phyloP scores from a whole-genome alignment of 1,139 yeast genomes.

The Zhuliangozyma blackwelliae region DNA sequence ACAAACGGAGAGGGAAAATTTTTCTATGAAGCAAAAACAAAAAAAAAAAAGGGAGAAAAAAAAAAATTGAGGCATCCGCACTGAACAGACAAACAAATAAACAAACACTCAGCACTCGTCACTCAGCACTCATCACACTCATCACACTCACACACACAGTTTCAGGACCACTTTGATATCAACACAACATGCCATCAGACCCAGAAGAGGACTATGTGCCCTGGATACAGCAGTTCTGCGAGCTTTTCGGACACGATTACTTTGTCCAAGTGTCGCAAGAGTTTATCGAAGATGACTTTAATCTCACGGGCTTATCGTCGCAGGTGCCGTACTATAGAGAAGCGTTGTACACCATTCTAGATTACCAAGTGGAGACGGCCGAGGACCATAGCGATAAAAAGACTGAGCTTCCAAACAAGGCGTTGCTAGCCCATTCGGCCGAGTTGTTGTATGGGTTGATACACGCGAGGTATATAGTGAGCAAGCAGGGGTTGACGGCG shows the following conservation, averaged over 20 bases:
- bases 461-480: constrained; percentile 86
- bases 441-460: constrained; percentile 89
- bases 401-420: constrained; percentile 59
- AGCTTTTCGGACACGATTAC: constrained; percentile 85
- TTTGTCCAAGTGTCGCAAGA: constrained; percentile 91
- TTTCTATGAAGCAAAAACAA: too few species aligned
- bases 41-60: too few species aligned
- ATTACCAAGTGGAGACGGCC: constrained; percentile 77
- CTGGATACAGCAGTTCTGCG: constrained; percentile 89
- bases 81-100: too few species aligned
- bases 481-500: constrained; percentile 84
- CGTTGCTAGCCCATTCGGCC: constrained; percentile 82
- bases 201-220: constrained; percentile 64
- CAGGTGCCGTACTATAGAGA: constrained; percentile 90
- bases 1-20: too few species aligned
- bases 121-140: too few species aligned
- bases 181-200: constrained; percentile 37
- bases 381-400: constrained; percentile 31
- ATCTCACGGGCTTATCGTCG: constrained; percentile 80
- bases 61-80: too few species aligned
- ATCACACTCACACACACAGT: too few species aligned
- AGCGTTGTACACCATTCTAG: constrained; percentile 82
- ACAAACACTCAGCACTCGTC: too few species aligned
- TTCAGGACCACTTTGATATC: too few species aligned
- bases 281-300: constrained; percentile 94